A percentile compares a stretch with the other conserved stretches of the same genome.
Conservation (phyloP, 495 filamentous ascomycete species). For the Xylaria sp. region DNA sequence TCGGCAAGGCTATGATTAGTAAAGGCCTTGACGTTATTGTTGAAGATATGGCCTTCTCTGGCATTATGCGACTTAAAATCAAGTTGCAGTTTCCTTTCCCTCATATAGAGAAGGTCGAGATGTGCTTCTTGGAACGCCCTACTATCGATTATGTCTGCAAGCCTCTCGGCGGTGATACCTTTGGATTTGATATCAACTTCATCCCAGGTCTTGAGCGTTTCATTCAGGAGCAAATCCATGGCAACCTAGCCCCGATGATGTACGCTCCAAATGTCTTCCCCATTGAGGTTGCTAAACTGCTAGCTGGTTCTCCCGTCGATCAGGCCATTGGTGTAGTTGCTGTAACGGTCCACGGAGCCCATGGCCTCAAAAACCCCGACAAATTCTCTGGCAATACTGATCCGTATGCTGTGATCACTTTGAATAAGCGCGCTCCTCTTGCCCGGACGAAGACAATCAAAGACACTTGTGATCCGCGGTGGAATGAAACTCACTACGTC, state of each 20-base stretch:
- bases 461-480: constrained; percentile 84
- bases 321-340: constrained; percentile 94
- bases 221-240: constrained; percentile 95
- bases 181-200: constrained; percentile 99
- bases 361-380: constrained; percentile 92
- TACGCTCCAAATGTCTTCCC: constrained; percentile 97
- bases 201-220: constrained; percentile 92
- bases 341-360: constrained; percentile 87
- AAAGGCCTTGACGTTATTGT: constrained; percentile 98
- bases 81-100: constrained; percentile 97
- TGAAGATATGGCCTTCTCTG: constrained; percentile 93
- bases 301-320: constrained; percentile 92
- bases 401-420: constrained; percentile 85
- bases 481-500: constrained; percentile 96
- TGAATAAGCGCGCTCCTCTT: constrained; percentile 80
- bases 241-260: constrained; percentile 92
- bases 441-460: constrained; percentile 88
- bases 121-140: constrained; percentile 77
- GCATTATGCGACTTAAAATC: constrained; percentile 94
- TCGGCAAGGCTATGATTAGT: constrained; percentile 93
- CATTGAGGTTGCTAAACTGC: constrained; percentile 97
- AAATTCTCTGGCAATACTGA: constrained; percentile 93
- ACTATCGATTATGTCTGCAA: constrained; percentile 97
- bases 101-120: constrained; percentile 89
- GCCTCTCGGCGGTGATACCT: constrained; percentile 90